Percentiles rank a stretch among this genome's conserved stretches.
Conservation (phyloP, 441 rosid genomes). For the Corymbia citriodora region DNA sequence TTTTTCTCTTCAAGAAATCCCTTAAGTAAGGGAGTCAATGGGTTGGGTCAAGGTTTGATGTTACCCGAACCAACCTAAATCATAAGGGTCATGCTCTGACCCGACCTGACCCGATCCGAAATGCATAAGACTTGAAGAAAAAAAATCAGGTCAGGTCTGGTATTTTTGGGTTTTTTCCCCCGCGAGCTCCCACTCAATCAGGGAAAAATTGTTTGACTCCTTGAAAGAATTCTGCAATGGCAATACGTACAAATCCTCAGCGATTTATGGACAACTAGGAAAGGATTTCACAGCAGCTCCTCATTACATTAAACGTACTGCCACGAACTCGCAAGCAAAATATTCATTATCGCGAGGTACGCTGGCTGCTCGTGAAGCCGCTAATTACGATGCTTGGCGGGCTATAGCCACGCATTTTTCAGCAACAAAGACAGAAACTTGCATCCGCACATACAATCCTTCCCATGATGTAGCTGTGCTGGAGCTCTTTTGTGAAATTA, state of each 20-base stretch:
- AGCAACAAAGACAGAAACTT: neutral
- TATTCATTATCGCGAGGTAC: neutral
- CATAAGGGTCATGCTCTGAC: too few species aligned
- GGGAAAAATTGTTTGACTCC: too few species aligned
- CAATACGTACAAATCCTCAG: neutral
- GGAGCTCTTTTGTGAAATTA: neutral
- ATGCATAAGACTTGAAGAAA: too few species aligned
- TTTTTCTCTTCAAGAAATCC: too few species aligned
- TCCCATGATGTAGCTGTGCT: neutral
- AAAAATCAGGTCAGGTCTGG: too few species aligned
- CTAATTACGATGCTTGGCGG: neutral
- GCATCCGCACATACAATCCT: neutral
- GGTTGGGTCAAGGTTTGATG: too few species aligned
- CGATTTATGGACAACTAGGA: neutral
- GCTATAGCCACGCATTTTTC: neutral
- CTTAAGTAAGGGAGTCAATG: too few species aligned
- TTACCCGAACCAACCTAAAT: too few species aligned
- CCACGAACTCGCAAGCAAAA: neutral
- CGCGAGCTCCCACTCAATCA: too few species aligned
- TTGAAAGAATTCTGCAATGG: constrained; percentile 15
- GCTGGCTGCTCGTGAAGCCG: neutral
- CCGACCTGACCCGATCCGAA: too few species aligned
- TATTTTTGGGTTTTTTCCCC: too few species aligned
- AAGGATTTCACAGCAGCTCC: neutral
- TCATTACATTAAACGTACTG: neutral